A percentile compares a stretch with the other conserved stretches of the same genome.
Conservation (phyloP, 352 stramenopile genomes). For the Pythium diclinum region DNA sequence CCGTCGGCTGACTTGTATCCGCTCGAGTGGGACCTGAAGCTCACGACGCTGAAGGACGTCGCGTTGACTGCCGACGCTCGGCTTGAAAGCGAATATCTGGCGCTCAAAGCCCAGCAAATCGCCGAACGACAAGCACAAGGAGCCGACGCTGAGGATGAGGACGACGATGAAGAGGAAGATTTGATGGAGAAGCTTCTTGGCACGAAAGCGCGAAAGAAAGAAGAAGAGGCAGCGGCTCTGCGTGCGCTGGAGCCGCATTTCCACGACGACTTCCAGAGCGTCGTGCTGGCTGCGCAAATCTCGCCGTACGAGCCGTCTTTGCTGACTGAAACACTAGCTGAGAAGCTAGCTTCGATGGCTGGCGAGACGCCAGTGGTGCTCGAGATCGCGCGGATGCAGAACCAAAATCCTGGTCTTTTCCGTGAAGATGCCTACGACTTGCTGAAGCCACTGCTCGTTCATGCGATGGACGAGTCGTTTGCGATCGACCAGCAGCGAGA, state of each 20-base stretch:
- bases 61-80: conserved; percentile 15
- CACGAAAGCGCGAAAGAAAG: conserved; percentile 20
- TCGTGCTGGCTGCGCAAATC: conserved; percentile 11
- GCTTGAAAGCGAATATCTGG: neutral
- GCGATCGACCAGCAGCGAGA: conserved; percentile 12
- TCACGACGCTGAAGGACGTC: conserved; percentile 16
- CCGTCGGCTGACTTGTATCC: neutral
- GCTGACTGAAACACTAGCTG: conserved; percentile 7
- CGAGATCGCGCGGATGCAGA: conserved; percentile 26
- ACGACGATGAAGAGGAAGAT: conserved; percentile 27
- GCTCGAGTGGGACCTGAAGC: conserved; percentile 11
- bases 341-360: conserved; percentile 19
- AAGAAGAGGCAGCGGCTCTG: conserved; percentile 11
- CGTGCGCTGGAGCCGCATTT: conserved; percentile 21
- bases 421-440: conserved; percentile 1
- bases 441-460: conserved; percentile 19
- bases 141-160: conserved; percentile 14
- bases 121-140: neutral
- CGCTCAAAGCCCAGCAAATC: conserved; percentile 6
- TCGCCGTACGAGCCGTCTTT: conserved; percentile 16
- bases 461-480: conserved; percentile 24
- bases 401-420: neutral
- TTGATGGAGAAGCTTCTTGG: conserved; percentile 25
- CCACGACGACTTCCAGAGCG: conserved; percentile 16
- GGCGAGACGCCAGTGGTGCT: conserved; percentile 25